Percentiles rank a stretch among this genome's conserved stretches.
Evolutionary conservation across 768 basidiomycete species (phyloP).

Genomic region (Tulasnella sp.): DNA sequence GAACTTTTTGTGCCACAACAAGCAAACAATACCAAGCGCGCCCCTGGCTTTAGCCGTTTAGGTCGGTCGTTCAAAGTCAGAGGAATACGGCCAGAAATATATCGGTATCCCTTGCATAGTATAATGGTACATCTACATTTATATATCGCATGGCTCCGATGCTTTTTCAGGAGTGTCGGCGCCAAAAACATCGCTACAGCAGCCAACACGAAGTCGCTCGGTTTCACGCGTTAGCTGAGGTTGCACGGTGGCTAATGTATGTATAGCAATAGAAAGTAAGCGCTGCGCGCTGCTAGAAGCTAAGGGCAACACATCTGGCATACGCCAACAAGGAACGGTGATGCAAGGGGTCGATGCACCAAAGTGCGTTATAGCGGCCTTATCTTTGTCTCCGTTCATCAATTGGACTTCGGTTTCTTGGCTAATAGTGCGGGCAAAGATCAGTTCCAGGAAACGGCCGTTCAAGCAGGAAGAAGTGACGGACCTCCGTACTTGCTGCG

Average conservation of each 20-base stretch:
- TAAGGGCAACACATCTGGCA: background rate
- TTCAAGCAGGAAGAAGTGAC: background rate
- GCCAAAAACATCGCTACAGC: no score
- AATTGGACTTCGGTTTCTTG: background rate
- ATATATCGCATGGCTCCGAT: no score
- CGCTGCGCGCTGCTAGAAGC: background rate
- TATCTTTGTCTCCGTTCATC: no score
- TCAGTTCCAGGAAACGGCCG: background rate
- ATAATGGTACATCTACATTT: no score
- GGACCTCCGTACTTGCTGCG: conserved; percentile 89
- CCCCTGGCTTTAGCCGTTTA: background rate
- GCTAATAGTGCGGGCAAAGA: background rate
- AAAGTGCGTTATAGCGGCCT: no score
- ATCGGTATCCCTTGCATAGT: background rate
- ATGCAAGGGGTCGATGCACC: no score
- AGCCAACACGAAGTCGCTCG: no score
- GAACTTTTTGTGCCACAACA: background rate
- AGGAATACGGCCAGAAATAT: background rate
- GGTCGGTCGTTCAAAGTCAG: background rate
- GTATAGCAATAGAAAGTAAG: background rate
- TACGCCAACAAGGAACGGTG: background rate
- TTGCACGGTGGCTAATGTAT: background rate
- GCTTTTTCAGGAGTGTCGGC: no score
- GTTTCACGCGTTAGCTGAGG: no score
- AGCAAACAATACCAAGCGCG: background rate